Conservation (phyloP, 1,139 yeast genomes). For the Pichia norvegensis region DNA sequence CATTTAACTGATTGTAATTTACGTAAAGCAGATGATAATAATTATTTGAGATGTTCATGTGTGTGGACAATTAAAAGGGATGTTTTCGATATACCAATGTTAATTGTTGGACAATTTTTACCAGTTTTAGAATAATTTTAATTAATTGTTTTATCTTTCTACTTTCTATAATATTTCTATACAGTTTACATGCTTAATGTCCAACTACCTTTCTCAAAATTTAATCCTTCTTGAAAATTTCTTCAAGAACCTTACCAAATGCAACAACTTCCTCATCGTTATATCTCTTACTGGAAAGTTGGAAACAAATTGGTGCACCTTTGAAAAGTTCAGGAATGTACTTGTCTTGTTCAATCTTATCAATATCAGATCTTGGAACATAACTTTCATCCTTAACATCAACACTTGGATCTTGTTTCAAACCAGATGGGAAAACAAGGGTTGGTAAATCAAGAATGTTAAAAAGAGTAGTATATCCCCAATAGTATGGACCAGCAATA, state of each 20-base stretch:
- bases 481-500: constrained; percentile 55
- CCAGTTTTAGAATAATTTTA: constrained; percentile 25
- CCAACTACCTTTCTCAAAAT: no score
- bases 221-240: constrained; percentile 14
- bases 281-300: constrained; percentile 45
- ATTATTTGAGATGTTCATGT: constrained; percentile 44
- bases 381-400: constrained; percentile 23
- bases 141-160: not conserved
- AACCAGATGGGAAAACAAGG: constrained; percentile 53
- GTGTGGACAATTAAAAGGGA: constrained; percentile 74
- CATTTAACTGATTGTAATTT: constrained; percentile 42
- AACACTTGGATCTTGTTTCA: constrained; percentile 42
- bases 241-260: constrained; percentile 31
- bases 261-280: constrained; percentile 49
- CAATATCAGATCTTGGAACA: constrained; percentile 37
- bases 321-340: constrained; percentile 35
- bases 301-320: constrained; percentile 49
- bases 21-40: constrained; percentile 29
- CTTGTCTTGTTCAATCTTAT: constrained; percentile 35
- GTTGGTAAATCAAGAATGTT: constrained; percentile 59
- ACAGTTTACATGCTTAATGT: not conserved
- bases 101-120: constrained; percentile 31
- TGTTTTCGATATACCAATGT: constrained; percentile 74
- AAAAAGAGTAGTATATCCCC: constrained; percentile 72
- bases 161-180: not conserved